Evolutionary conservation across 2,329 filamentous ascomycete species (phyloP).

Genomic region (Neonectria neomacrospora): DNA sequence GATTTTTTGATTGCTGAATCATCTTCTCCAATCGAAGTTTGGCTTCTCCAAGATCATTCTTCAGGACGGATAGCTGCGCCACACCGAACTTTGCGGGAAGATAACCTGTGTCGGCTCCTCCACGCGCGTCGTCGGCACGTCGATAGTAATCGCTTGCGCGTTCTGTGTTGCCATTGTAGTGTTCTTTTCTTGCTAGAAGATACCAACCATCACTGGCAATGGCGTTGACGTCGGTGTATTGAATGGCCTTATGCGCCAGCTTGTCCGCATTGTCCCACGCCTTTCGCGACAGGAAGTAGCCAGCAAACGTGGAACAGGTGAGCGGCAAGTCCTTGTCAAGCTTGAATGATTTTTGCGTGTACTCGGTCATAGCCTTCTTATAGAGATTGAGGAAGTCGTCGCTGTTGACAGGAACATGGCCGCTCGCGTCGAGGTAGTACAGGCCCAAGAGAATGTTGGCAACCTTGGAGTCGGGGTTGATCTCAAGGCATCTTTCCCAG

Average conservation of each 20-base stretch:
- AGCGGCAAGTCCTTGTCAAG: conserved; percentile 90
- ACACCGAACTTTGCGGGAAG: conserved; percentile 94
- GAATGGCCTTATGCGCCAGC: conserved; percentile 91
- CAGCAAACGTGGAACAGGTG: conserved; percentile 89
- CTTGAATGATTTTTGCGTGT: conserved; percentile 94
- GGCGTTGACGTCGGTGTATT: conserved; percentile 94
- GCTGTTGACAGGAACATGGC: conserved; percentile 83
- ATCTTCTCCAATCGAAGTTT: conserved; percentile 96
- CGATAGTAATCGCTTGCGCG: conserved; percentile 88
- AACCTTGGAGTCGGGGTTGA: conserved; percentile 85
- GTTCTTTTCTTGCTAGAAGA: conserved; percentile 88
- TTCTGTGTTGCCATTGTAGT: conserved; percentile 79
- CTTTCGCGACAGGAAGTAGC: conserved; percentile 88
- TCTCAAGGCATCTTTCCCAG: conserved; percentile 88
- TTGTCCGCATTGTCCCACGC: conserved; percentile 84
- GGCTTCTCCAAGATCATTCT: conserved; percentile 87
- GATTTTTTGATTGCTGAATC: conserved; percentile 81
- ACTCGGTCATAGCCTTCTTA: conserved; percentile 93
- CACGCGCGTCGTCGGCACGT: conserved; percentile 89
- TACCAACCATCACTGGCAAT: conserved; percentile 99
- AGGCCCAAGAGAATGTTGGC: conserved; percentile 91
- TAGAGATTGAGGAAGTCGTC: conserved; percentile 87
- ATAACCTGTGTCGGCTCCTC: conserved; percentile 89
- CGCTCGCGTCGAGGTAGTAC: conserved; percentile 88
- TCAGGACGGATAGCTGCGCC: conserved; percentile 87